Conservation (phyloP, 768 basidiomycete species). For the Lactarius sp. region DNA sequence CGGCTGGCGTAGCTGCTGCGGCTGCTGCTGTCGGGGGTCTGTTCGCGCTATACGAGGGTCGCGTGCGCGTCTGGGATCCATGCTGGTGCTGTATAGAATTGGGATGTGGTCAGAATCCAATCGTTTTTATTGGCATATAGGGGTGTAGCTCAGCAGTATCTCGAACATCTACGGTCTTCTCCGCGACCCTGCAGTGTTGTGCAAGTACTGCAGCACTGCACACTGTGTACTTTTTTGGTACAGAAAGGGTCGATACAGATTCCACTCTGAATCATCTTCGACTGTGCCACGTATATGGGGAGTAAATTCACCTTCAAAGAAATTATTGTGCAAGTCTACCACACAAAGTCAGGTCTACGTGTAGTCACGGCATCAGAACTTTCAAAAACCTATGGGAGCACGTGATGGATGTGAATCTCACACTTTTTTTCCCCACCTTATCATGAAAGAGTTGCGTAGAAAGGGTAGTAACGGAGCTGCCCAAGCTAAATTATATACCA, state of each 20-base stretch:
- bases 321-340: not conserved
- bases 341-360: not conserved
- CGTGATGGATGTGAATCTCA: not conserved
- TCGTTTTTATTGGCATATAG: constrained; percentile 23
- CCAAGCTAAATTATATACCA: too few relatives aligned
- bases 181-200: constrained; percentile 49
- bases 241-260: constrained; percentile 65
- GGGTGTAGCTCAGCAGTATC: constrained; percentile 78
- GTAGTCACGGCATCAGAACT: too few relatives aligned
- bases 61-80: constrained; percentile 79
- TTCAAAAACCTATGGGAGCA: not conserved
- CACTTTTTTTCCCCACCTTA: too few relatives aligned
- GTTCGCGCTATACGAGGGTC: constrained; percentile 73
- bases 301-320: constrained; percentile 15
- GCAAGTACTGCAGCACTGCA: constrained; percentile 11
- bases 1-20: constrained; percentile 7
- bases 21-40: constrained; percentile 58
- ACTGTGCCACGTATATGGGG: not conserved
- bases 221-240: constrained; percentile 17
- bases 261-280: constrained; percentile 92
- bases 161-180: constrained; percentile 80
- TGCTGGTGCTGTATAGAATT: constrained; percentile 30
- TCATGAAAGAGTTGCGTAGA: too few relatives aligned
- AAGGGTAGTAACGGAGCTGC: too few relatives aligned
- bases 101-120: constrained; percentile 21